Base-by-base conservation (phyloP, 192 early-diverging fungal species). In the Ambispora gerdemannii region DNA sequence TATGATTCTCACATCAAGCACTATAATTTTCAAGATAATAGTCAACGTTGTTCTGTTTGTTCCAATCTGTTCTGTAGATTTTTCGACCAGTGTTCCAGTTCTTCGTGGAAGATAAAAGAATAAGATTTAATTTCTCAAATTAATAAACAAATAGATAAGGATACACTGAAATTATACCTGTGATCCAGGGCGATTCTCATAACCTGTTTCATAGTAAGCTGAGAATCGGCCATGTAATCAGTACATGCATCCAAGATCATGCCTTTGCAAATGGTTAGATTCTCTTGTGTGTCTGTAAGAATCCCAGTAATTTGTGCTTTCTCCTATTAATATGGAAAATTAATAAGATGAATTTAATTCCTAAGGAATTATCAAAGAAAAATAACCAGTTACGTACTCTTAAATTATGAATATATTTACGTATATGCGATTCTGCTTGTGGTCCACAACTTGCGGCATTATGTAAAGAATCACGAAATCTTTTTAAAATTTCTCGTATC, bases 271-370 rank as follows among this genome's bases (percentile, higher is more conserved):
- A 31, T 38, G 17, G 25, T 68, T 10, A 68, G 33, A 56, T 24
- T 68, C 31, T 68, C 67, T 55, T 22, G 51, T 36, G 55, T 22
- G 34, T 56, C 67, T 17, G 51, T 31, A 36, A 68, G 20, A 24
- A 33, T 25, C n/a, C 19, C 17, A 22, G 50, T 17, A 30, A 17
- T 19, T 32, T 55, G 13, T 55, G 67, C 4, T 68, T 68, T 51
- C 19, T 68, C 31, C 67, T 68, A 50, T 33, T 67, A 51, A 51
- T 22, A 50, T 34, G 28, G 32, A 8, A 22, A 66, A 28, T 6
- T 25, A 35, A 53, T 22, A 33, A 30, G 24, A 30, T 24, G 15
- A 52, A 34, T 15, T 24, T 20, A 13, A 38, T 22, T 13, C 19
- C 2, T 3, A 56, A 55, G 34, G 17, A n/a, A 68, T 52, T 3